Conservation (phyloP, 2,329 filamentous ascomycete species). For the Coniochaeta prunicola region DNA sequence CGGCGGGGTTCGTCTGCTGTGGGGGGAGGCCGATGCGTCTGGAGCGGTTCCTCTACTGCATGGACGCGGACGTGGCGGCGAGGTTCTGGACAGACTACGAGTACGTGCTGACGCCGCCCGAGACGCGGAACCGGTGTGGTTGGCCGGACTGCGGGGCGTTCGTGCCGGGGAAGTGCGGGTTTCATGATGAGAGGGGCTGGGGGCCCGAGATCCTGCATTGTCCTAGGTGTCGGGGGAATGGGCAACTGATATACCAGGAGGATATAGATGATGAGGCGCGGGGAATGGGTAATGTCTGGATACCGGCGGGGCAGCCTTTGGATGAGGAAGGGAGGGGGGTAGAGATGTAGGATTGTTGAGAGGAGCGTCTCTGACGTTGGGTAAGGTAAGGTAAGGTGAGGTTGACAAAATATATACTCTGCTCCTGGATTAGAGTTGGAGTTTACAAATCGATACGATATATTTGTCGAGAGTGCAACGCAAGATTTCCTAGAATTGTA, state of each 20-base stretch:
- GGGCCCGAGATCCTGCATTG: not conserved
- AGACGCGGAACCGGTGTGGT: not conserved
- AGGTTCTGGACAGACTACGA: not conserved
- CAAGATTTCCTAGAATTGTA: slow-evolving; percentile 12
- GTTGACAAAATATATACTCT: not conserved
- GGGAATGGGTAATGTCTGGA: not conserved
- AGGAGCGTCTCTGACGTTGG: not conserved
- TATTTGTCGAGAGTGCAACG: not conserved
- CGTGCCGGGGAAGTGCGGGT: not conserved
- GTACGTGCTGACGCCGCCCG: not conserved
- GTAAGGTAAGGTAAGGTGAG: not conserved
- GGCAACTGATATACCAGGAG: not conserved
- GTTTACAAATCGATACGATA: no score
- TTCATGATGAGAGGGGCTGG: not conserved
- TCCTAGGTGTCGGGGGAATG: not conserved
- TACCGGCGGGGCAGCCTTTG: not conserved
- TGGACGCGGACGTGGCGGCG: not conserved
- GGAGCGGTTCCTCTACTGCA: not conserved
- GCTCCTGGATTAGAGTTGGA: not conserved
- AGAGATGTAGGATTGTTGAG: not conserved
- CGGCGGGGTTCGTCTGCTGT: not conserved
- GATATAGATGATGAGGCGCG: not conserved
- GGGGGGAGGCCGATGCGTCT: not conserved
- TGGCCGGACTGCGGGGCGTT: not conserved
- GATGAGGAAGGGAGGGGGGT: not conserved